Base-by-base conservation (phyloP, 768 basidiomycete species). In the Naganishia friedmannii region DNA sequence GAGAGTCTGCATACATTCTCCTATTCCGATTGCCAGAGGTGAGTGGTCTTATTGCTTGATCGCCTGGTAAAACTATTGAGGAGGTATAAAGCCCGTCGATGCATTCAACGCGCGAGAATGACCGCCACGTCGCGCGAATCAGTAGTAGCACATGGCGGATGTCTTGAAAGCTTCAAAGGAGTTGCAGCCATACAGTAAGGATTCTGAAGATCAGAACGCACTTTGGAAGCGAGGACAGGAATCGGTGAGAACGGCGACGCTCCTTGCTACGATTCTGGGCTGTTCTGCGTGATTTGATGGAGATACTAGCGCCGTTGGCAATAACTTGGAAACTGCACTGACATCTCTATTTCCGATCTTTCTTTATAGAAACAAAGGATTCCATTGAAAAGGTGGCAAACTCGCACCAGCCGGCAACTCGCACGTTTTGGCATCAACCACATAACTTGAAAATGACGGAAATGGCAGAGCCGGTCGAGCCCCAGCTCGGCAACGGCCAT, bases 371-470 rank as follows among this genome's bases (percentile, higher is more conserved):
- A 51, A 51, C 48, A 51, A 51, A 51, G 48, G 48, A 51, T 21
- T 2, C 3, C n/a, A 51, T 15, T 1, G 26, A 26, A 45, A 26
- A 37, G 19, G 39, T 10, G 26, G 21, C 23, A 45, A 37, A 31
- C 54, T 31, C 17, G 19, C 3, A 32, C 15, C 29, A 34, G 21
- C 3, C 54, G 32, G 10, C 6, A 6, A 21, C 34, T 34, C n/a
- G 7, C 10, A 31, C 8, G 3, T 23, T 28, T 26, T 12, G 34
- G 37, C 15, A 42, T 42, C 15, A 21, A 34, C 57, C 9, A 32
- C 8, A 32, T 32, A 37, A 28, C 34, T 39, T 23, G n/a, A 34
- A 63, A 26, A 63, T 63, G 60, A 63, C 60, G 17, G 42, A 63
- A 42, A 42, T 42, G 39, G 28, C 42, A n/a, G 60, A 63, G 31